Evolutionary conservation across 202 grass and related monocot species (phyloP), one percentile per base, ranked within the genome.

Genomic region (Musa balbisiana): DNA sequence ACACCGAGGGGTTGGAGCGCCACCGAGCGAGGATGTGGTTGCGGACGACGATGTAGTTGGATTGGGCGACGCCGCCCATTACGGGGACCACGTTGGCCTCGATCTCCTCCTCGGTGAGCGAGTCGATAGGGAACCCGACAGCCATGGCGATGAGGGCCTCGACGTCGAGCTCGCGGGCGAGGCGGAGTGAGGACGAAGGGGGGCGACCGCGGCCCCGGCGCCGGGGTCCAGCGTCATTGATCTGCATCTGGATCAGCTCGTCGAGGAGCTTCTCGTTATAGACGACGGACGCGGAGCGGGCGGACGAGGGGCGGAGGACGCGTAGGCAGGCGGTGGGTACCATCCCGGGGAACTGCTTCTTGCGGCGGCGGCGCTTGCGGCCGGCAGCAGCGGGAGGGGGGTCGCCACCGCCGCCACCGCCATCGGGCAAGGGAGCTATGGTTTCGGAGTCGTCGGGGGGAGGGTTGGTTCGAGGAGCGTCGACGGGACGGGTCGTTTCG

Each of bases 311-410:
- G 33, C 83, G 83, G 15, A 93, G 84, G 19, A 91, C 84, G 67
- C 86, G 88, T 67, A 97, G 82, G 13, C 88, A 83, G 27, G 81
- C 76, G 51, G 91, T 88, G 10, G 93, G 90, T 24, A 97, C 88
- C 93, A 97, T 97, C 52, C 81, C 90, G 0, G 91, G 93, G 71
- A 97, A 97, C 84, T 89, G 93, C 83, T 97, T 97, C 93, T 91
- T 97, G 19, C 88, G 93, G 43, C 93, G 88, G 76, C 91, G 88
- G 69, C 93, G 93, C 84, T 89, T 92, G 43, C 90, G 76, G 12
- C 53, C 68, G 4, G 78, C n/a, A 51, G 23, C 75, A 55, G 90
- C 73, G 11, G 89, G 29, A 54, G 83, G 78, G 24, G 90, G 73
- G 51, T 87, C 82, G 62, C 84, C 82, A 2, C 81, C 81, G 68